phyloP scores from a whole-genome alignment of 176 grass and related monocot species.

The Puya raimondii region DNA sequence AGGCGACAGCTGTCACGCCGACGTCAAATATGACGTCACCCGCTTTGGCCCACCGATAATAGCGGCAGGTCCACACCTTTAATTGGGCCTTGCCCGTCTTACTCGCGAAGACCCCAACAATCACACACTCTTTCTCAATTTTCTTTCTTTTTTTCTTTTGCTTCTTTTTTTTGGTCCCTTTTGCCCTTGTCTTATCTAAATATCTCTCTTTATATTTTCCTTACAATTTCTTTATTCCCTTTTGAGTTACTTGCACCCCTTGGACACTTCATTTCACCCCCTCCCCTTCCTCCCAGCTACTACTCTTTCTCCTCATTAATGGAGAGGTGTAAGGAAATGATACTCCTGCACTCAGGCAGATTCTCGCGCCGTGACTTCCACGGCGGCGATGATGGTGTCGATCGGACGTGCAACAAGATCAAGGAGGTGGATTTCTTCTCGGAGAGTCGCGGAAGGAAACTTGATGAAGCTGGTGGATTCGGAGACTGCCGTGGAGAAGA shows the following conservation, averaged over 20 bases:
- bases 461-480: neutral
- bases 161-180: neutral
- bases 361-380: neutral
- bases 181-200: neutral
- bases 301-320: neutral
- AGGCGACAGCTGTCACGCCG: neutral
- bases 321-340: neutral
- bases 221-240: too few relatives aligned
- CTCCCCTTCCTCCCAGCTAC: too few relatives aligned
- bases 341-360: neutral
- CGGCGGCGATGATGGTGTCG: neutral
- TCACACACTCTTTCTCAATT: neutral
- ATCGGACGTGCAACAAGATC: neutral
- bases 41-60: too few relatives aligned
- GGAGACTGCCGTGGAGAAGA: neutral
- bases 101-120: neutral
- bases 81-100: neutral
- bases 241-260: too few relatives aligned
- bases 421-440: conserved; percentile 22
- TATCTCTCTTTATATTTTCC: too few relatives aligned
- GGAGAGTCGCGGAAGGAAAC: neutral
- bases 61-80: neutral
- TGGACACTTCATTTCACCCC: too few relatives aligned
- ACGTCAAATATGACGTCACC: neutral
- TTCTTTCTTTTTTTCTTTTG: neutral